Evolutionary conservation across 2,329 filamentous ascomycete species (phyloP).

Genomic region (Penicillium digitatum): DNA sequence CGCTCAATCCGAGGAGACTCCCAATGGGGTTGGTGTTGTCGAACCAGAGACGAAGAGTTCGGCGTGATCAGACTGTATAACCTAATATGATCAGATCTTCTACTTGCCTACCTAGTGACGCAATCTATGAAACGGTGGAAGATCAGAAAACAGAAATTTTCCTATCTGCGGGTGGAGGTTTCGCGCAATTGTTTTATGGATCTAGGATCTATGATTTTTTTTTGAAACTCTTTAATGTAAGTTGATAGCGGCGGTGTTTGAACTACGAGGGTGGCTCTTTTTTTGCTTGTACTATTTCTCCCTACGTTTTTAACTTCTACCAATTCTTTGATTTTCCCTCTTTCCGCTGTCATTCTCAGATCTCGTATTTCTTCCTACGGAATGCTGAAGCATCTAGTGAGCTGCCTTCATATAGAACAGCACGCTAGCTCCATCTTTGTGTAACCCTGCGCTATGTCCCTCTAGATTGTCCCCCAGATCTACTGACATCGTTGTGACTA

Average conservation of each 20-base stretch:
- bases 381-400: neutral
- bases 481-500: neutral
- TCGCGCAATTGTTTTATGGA: neutral
- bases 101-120: neutral
- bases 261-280: neutral
- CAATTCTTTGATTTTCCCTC: neutral
- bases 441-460: neutral
- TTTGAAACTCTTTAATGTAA: neutral
- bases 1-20: neutral
- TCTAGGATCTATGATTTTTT: neutral
- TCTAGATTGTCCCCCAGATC: neutral
- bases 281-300: neutral
- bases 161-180: neutral
- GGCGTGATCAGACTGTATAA: neutral
- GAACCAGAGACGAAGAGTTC: neutral
- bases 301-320: too few relatives aligned
- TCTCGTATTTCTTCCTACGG: neutral
- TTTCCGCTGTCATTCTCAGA: neutral
- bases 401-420: neutral
- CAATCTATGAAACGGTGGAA: neutral
- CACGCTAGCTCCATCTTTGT: neutral
- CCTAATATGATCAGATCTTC: neutral
- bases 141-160: neutral
- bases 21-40: neutral
- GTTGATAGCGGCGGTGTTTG: constrained; percentile 9